phyloP scores from a whole-genome alignment of 176 grass and related monocot species.

The Eragrostis curvula region DNA sequence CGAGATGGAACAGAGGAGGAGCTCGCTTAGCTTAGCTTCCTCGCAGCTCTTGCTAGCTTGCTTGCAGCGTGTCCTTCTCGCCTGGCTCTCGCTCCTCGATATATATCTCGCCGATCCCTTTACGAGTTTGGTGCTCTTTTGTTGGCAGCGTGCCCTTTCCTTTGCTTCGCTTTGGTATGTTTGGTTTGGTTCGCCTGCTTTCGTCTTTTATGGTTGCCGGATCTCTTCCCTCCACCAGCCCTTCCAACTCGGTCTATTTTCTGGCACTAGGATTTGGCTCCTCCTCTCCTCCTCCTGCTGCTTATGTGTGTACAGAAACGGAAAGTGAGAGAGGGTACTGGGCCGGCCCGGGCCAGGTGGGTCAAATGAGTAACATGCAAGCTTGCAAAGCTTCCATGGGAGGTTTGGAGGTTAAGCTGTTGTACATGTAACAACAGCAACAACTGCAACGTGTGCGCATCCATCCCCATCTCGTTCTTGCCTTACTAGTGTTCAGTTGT shows the following conservation, averaged over 20 bases:
- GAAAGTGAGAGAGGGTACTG: constrained; percentile 15
- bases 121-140: constrained; percentile 49
- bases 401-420: constrained; percentile 46
- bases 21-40: constrained; percentile 27
- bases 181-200: constrained; percentile 67
- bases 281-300: neutral
- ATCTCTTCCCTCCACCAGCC: constrained; percentile 49
- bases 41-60: constrained; percentile 15
- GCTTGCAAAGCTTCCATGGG: constrained; percentile 38
- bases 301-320: neutral
- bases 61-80: constrained; percentile 44
- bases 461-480: neutral
- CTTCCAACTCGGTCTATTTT: constrained; percentile 34
- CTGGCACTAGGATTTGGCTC: constrained; percentile 31
- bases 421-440: constrained; percentile 40
- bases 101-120: constrained; percentile 49
- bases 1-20: constrained; percentile 21
- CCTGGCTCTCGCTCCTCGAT: constrained; percentile 22
- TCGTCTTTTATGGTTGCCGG: constrained; percentile 59
- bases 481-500: constrained; percentile 14
- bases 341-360: constrained; percentile 11
- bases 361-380: constrained; percentile 79
- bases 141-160: constrained; percentile 31
- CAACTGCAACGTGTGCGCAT: neutral
- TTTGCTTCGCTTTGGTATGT: constrained; percentile 67